These are phyloP conservation scores for Cordia subcordata DNA, from an alignment of 257 asterid genomes.

Conservation along the genomic window DNA sequence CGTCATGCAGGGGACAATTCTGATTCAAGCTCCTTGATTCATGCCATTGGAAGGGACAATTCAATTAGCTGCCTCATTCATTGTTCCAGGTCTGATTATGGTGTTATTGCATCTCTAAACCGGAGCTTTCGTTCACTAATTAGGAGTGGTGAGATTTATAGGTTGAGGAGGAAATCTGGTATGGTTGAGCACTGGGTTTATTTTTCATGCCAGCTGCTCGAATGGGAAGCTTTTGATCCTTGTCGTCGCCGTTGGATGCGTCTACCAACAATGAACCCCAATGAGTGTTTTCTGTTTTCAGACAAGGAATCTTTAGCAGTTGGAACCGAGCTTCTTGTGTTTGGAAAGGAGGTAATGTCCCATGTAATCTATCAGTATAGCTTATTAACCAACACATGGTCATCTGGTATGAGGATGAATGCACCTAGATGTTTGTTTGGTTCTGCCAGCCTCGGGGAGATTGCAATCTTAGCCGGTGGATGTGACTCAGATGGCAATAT, in stretches of 20 bases:
- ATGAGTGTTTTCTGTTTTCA: slow-evolving; percentile 63
- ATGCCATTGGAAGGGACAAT: slow-evolving; percentile 77
- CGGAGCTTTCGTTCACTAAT: slow-evolving; percentile 64
- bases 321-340: slow-evolving; percentile 93
- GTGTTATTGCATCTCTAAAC: slow-evolving; percentile 69
- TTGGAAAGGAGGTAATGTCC: slow-evolving; percentile 64
- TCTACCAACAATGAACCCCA: slow-evolving; percentile 64
- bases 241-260: slow-evolving; percentile 83
- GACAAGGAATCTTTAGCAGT: slow-evolving; percentile 96
- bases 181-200: slow-evolving; percentile 95
- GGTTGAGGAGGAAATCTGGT: slow-evolving; percentile 49
- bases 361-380: slow-evolving; percentile 77
- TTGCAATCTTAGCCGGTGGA: slow-evolving; percentile 91
- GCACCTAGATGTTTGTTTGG: slow-evolving; percentile 78
- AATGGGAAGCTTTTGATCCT: slow-evolving; percentile 98
- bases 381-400: slow-evolving; percentile 77
- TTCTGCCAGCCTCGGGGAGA: slow-evolving; percentile 82
- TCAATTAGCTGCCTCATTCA: slow-evolving; percentile 66
- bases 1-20: slow-evolving; percentile 37
- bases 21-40: slow-evolving; percentile 61
- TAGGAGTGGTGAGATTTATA: slow-evolving; percentile 66
- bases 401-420: slow-evolving; percentile 76
- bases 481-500: slow-evolving; percentile 51
- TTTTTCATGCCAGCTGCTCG: slow-evolving; percentile 86
- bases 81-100: slow-evolving; percentile 85